These are phyloP conservation scores for Alloteropsis semialata DNA, from an alignment of 176 grass and related monocot genomes.

Conservation along the genomic window DNA sequence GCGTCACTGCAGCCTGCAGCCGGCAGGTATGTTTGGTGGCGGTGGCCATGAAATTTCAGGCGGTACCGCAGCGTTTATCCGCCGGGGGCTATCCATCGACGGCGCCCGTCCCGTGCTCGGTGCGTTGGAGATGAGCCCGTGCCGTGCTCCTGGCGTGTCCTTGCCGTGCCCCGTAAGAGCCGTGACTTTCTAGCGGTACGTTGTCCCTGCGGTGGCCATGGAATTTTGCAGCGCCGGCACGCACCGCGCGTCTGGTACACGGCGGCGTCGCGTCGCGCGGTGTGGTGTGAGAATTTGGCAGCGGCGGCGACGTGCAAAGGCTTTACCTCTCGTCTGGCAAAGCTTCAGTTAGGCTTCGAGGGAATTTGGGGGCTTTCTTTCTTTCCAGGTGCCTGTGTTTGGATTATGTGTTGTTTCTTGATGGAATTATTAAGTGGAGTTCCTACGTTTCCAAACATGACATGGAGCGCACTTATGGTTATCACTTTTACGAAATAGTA, in stretches of 20 bases:
- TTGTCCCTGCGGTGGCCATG: background rate
- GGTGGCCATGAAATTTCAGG: conserved; percentile 4
- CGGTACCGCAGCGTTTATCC: no score
- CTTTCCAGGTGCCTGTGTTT: no score
- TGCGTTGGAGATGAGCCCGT: background rate
- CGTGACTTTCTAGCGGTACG: background rate
- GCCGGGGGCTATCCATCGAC: no score
- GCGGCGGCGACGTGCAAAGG: background rate
- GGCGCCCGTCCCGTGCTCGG: background rate
- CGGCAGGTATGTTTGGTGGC: conserved; percentile 16
- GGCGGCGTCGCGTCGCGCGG: background rate
- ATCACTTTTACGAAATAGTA: no score
- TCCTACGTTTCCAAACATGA: no score
- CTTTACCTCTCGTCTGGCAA: background rate
- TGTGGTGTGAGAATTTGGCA: background rate
- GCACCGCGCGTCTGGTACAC: background rate
- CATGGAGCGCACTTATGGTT: no score
- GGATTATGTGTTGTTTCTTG: no score
- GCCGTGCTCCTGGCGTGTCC: background rate
- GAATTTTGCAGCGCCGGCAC: background rate
- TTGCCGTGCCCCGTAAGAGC: background rate
- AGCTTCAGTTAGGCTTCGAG: no score
- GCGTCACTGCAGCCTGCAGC: background rate
- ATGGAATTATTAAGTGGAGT: no score
- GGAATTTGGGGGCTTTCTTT: no score